Evolutionary conservation across 148 eudicot species (phyloP).

Genomic region (Spergularia marina): DNA sequence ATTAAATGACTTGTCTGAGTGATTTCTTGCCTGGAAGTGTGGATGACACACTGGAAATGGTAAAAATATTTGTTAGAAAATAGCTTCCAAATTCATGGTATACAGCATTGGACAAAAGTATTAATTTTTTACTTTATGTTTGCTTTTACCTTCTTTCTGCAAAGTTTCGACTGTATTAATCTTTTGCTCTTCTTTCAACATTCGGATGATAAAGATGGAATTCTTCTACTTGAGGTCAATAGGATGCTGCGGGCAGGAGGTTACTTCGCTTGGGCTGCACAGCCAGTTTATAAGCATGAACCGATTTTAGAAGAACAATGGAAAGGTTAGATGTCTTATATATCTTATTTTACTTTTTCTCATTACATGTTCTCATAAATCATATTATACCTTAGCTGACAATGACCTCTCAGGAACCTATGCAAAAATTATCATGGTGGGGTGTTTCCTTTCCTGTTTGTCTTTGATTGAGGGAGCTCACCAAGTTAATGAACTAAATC

Average conservation of each 20-base stretch:
- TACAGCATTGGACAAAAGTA: not conserved
- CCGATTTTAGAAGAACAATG: constrained; percentile 77
- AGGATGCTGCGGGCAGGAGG: constrained; percentile 94
- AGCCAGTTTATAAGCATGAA: constrained; percentile 97
- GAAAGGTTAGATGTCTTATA: constrained; percentile 55
- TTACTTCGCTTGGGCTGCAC: constrained; percentile 98
- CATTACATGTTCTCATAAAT: not conserved
- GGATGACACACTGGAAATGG: constrained; percentile 3
- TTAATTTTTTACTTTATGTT: no score
- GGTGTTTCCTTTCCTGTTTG: not conserved
- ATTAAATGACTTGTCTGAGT: not conserved
- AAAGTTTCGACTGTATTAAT: constrained; percentile 1
- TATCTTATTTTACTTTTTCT: not conserved
- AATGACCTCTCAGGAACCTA: no score
- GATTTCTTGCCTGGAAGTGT: not conserved
- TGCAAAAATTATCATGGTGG: no score
- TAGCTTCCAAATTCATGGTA: not conserved
- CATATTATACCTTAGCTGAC: not conserved
- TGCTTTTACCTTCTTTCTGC: not conserved
- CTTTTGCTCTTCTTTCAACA: constrained; percentile 23
- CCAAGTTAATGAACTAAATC: not conserved
- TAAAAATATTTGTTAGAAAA: not conserved
- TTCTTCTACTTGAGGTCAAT: constrained; percentile 90
- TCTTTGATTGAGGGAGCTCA: not conserved
- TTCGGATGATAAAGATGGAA: constrained; percentile 61